A percentile compares a stretch with the other conserved stretches of the same genome.
Conservation (phyloP, 345 rosid species). For the Ailanthus altissimus region DNA sequence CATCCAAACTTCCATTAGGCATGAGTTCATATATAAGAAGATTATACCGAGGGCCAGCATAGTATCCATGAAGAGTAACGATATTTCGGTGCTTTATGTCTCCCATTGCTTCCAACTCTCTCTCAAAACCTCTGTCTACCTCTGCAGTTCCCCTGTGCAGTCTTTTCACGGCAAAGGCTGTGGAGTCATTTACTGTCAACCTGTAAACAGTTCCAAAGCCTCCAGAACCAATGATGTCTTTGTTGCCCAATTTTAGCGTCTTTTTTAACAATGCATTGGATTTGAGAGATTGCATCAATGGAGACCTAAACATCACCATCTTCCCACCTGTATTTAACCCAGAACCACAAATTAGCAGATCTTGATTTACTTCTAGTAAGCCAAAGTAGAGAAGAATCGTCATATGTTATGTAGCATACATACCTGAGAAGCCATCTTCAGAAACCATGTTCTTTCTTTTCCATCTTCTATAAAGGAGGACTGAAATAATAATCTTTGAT, state of each 20-base stretch:
- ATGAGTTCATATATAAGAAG: slow-evolving; percentile 82
- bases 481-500: slow-evolving; percentile 60
- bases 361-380: not conserved
- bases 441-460: slow-evolving; percentile 44
- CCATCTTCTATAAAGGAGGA: slow-evolving; percentile 75
- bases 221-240: slow-evolving; percentile 80
- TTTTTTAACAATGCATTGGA: slow-evolving; percentile 59
- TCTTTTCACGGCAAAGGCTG: slow-evolving; percentile 77
- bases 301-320: slow-evolving; percentile 76
- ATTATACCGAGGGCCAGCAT: slow-evolving; percentile 58
- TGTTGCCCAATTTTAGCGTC: slow-evolving; percentile 59
- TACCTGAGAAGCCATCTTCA: slow-evolving; percentile 59
- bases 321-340: slow-evolving; percentile 55
- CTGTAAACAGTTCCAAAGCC: slow-evolving; percentile 79
- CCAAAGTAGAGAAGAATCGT: not conserved
- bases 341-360: not conserved
- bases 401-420: not conserved
- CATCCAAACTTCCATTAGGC: slow-evolving; percentile 82
- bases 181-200: slow-evolving; percentile 50
- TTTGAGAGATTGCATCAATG: slow-evolving; percentile 49
- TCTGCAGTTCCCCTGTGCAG: slow-evolving; percentile 68
- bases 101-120: slow-evolving; percentile 85
- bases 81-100: slow-evolving; percentile 89
- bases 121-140: slow-evolving; percentile 66
- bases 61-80: slow-evolving; percentile 81